Base-by-base conservation (phyloP, 768 basidiomycete species). In the Termitomyces eurrhizus region DNA sequence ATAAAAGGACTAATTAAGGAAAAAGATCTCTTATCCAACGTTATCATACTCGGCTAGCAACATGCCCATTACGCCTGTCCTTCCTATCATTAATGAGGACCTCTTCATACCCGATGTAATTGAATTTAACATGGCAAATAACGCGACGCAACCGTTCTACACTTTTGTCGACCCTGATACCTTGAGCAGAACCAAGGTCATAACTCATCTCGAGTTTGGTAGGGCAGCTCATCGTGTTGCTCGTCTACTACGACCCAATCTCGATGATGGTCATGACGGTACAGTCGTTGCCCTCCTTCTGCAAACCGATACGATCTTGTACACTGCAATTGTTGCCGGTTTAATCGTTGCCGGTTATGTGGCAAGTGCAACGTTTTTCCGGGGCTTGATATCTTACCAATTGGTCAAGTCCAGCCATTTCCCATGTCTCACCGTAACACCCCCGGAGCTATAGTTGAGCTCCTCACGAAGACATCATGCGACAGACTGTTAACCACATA, bases 141-240 rank as follows among this genome's bases (percentile, higher is more conserved):
- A 64, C 36, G 36, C 56, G 42, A 39, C 52, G 1, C 64, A 59
- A 9, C 64, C 64, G 8, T 64, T 60, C 32, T 64, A 50, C 24
- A 62, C 29, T 5, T 61, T 50, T 41, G 57, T 26, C 0, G 37
- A 61, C 21, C 12, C 32, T 6, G 32, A 57, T 11, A 12, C 26
- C 18, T 35, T 42, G 11, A 36, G 13, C 3, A 37, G 53, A 42
- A 61, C 72, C 13, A 68, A 68, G 7, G 57, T 64, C 35, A 72
- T 83, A 37, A 71, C 75, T 5, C 73, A 74, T 55, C 58, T 78
- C 8, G 78, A 83, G 56, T 83, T 81, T 63, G 73, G 71, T 14
- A 74, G 50, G n/a, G 50, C 50, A 35, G 50, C 50, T 35, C 50
- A 51, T 33, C 50, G 50, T 35, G 50, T 21, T 35, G 79, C 80